Evolutionary conservation across 169 alveolate species (phyloP), one percentile per base, ranked within the genome.

Genomic region (Cardiosporidium cionae): DNA sequence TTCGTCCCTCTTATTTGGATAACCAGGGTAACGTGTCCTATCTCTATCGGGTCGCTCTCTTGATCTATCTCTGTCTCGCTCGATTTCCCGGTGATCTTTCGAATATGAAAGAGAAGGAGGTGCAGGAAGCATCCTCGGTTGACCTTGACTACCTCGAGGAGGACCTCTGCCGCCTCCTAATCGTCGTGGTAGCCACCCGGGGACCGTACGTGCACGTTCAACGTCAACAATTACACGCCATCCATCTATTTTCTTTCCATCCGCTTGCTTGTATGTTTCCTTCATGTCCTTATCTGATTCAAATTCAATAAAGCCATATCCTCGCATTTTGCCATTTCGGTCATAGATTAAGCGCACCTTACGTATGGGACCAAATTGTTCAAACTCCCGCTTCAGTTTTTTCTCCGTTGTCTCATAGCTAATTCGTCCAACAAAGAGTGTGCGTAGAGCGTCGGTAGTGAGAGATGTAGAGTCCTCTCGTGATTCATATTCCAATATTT

Each of bases 301-400:
- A 75, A 74, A 96, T 82, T 96, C 99, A 35, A 95, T 87, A 81
- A 96, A 95, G 9, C 95, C 98, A 85, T 94, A 96, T 23, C 99
- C 99, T 74, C 95, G 84, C 29, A 96, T 94, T 75, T 90, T 91
- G 37, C 94, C 95, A 28, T 91, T 83, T 36, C 74, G 78, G 81
- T 95, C 98, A 31, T 76, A 76, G 6, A 91, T 78, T 32, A 82
- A 62, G 4, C 72, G 72, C 22, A 82, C 52, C 32, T 68, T 1
- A 34, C 68, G 25, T 34, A 96, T 92, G 35, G 91, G 87, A 2
- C 99, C 99, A 80, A 84, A 96, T 32, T 67, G 85, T 66, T 94
- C 98, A 78, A 96, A 94, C 74, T 94, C 98, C 64, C 86, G 83
- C 79, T 86, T 86, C 66, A 96, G 75, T 65, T 83, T 88, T 82